Conservation (phyloP, 257 asterid genomes). For the Nicotiana tomentosiformis region DNA sequence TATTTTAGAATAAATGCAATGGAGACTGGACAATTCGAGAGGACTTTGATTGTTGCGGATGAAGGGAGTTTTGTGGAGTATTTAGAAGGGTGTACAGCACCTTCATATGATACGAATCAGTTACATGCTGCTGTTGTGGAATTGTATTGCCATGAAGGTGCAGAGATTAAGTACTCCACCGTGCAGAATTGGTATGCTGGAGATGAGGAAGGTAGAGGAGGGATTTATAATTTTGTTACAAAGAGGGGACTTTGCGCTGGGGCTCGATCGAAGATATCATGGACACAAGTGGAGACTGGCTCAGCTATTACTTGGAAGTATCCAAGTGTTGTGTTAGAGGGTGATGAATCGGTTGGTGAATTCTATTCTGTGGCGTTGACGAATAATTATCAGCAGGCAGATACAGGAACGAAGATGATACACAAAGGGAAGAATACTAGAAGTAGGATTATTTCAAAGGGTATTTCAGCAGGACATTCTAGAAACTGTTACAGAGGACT, state of each 20-base stretch:
- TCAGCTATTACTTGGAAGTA: constrained; percentile 98
- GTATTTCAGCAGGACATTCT: constrained; percentile 86
- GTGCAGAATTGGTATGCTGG: constrained; percentile 99
- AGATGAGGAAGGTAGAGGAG: constrained; percentile 82
- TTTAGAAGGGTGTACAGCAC: constrained; percentile 98
- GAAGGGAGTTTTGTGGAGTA: constrained; percentile 94
- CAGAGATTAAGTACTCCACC: constrained; percentile 88
- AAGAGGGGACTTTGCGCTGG: constrained; percentile 94
- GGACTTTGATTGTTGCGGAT: constrained; percentile 88
- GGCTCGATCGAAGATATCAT: constrained; percentile 66
- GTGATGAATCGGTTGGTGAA: constrained; percentile 91
- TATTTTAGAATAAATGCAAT: constrained; percentile 89
- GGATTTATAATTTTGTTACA: constrained; percentile 84
- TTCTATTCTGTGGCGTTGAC: constrained; percentile 95
- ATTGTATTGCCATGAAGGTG: constrained; percentile 68
- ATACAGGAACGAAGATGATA: constrained; percentile 96
- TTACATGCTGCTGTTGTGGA: constrained; percentile 96
- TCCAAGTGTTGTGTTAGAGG: constrained; percentile 90
- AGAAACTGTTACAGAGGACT: constrained; percentile 90
- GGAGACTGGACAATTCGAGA: constrained; percentile 98
- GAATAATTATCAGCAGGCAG: constrained; percentile 93
- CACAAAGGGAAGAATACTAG: constrained; percentile 94
- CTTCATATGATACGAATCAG: constrained; percentile 85
- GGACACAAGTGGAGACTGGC: constrained; percentile 99
- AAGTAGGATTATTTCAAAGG: constrained; percentile 92